Evolutionary conservation across 495 filamentous ascomycete species (phyloP), one percentile per base, ranked within the genome.

Genomic region (Penicillium waksmanii): DNA sequence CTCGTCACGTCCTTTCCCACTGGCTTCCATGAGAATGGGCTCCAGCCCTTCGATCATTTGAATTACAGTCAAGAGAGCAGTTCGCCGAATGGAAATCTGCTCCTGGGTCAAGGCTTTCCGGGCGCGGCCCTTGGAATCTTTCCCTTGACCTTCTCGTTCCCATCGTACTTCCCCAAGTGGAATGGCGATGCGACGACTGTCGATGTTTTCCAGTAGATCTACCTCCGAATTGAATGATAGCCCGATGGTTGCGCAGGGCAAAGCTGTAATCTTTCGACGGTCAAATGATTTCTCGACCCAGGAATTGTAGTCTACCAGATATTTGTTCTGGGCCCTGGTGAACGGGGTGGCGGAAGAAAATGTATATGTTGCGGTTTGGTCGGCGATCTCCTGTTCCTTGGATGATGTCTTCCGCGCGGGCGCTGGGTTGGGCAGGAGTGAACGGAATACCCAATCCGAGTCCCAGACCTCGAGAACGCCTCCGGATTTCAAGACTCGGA

Each of bases 401-500:
- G 81, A 80, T 12, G 77, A 68, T 55, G 77, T 72, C 49, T 79
- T 74, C 53, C 77, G 73, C 48, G 85, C 76, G 43, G 85, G 84
- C 1, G 88, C 84, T 49, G 89, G 88, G 71, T 95, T 89, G 17
- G 88, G 88, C 25, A 89, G 81, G 44, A 96, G 73, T 66, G 88
- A 91, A 57, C 89, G 87, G 62, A 96, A 82, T 10, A 86, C 81
- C 66, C 89, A 86, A 73, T 94, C 91, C 1, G 86, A 87, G 61
- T 96, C 91, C 90, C 92, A 95, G 21, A 96, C 84, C 73, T 97
- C 94, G 52, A 96, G 67, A 13, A 86, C 84, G 1, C 94, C 94
- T 7, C 91, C 93, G 0, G 87, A 87, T 63, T 84, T 86, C 43
- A 97, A 75, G 15, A 96, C 78, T 25, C 93, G 88, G 52, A 92